Evolutionary conservation across 2,329 filamentous ascomycete genomes (phyloP).

Genomic region (Lasiodiplodia hormozganensis): DNA sequence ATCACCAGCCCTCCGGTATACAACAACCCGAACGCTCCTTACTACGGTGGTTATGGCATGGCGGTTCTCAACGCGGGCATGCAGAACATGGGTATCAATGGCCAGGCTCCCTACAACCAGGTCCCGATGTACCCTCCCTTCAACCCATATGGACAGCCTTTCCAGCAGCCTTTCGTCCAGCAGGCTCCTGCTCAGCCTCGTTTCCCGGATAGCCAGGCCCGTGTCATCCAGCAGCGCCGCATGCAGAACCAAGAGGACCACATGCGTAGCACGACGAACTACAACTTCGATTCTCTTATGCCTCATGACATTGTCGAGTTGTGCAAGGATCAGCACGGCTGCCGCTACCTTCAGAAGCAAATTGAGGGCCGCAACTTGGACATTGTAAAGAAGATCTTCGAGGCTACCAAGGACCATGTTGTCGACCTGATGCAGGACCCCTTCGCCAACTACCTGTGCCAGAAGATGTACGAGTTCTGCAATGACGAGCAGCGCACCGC

Average conservation of each 20-base stretch:
- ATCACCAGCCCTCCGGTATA: conserved; percentile 11
- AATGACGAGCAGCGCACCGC: conserved; percentile 94
- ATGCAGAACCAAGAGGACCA: conserved; percentile 73
- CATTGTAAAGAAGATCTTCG: conserved; percentile 90
- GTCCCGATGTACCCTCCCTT: conserved; percentile 33
- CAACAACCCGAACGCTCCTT: conserved; percentile 36
- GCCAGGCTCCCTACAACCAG: conserved; percentile 36
- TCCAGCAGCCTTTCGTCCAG: conserved; percentile 37
- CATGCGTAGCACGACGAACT: conserved; percentile 68
- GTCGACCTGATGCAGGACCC: conserved; percentile 95
- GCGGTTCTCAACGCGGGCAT: conserved; percentile 72
- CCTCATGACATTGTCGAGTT: conserved; percentile 84
- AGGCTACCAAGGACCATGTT: conserved; percentile 91
- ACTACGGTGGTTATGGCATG: conserved; percentile 62
- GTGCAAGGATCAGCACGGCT: conserved; percentile 98
- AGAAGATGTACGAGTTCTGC: conserved; percentile 95
- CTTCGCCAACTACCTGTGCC: conserved; percentile 98
- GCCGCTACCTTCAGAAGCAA: conserved; percentile 95
- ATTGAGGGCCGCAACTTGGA: conserved; percentile 86
- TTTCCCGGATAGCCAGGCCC: conserved; percentile 75
- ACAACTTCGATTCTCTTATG: conserved; percentile 79
- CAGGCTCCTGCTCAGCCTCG: conserved; percentile 51
- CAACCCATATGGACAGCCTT: conserved; percentile 31
- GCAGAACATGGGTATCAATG: conserved; percentile 64
- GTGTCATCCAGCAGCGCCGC: conserved; percentile 77